Base-by-base conservation (phyloP, 2,329 filamentous ascomycete genomes). In the Pleoardoris graminearum region DNA sequence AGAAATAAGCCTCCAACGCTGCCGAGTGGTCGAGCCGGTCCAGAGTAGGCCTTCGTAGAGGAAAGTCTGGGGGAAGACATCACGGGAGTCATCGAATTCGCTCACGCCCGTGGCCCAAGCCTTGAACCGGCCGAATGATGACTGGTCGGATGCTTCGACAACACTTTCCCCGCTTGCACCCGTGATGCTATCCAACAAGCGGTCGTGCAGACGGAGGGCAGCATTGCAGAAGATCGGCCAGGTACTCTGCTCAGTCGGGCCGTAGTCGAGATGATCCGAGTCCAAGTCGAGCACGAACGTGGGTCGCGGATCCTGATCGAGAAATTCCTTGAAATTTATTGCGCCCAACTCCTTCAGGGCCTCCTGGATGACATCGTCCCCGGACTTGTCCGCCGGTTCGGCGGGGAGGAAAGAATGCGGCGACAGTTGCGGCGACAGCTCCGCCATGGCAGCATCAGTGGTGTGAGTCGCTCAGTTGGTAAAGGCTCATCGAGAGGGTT, bases 31-130 rank as follows among this genome's bases (percentile, higher is more conserved):
- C 6, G 63, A 68, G 12, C 62, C 62, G 7, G 66, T 65, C 70
- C 70, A 72, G 1, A 71, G 57, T 16, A 70, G 51, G 17, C 55
- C 60, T 16, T 58, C 50, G 35, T 67, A 67, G 4, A 75, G 43
- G 38, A 76, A 72, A 7, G 74, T 76, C 0, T 76, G 67, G 0
- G 77, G 77, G 36, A 76, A 79, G 3, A 79, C 69, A 48, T 80
- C 77, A 53, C 71, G 71, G 2, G 76, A 76, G 46, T 77, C 75
- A 41, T 79, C 76, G 50, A 76, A 76, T 4, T 66, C 68, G 4
- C 75, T 79, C 14, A 75, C 65, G 0, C 75, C 68, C 0, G 75
- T 75, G 0, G 72, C 73, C 77, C 77, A 80, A 1, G 47, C 55
- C 42, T 61, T 71, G 55, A 79, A 80, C 0, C 73, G 69, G 0